phyloP scores from a whole-genome alignment of 2,329 filamentous ascomycete genomes.

The Albophoma yamanashiensis region DNA sequence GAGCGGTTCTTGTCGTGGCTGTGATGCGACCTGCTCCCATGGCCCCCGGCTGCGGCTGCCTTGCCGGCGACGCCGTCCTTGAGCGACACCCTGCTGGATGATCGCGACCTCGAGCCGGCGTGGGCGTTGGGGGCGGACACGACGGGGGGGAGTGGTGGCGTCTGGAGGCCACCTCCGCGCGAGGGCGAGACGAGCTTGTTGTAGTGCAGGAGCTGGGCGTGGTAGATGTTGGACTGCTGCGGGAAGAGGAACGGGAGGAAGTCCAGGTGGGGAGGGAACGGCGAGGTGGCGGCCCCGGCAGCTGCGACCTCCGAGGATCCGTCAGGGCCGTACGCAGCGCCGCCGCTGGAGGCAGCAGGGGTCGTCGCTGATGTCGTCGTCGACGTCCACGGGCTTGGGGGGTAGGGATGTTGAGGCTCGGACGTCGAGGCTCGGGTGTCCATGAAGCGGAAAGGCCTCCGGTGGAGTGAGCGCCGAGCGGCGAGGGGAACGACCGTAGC shows the following conservation, averaged over 20 bases:
- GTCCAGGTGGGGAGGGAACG: constrained; percentile 35
- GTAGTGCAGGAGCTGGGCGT: constrained; percentile 54
- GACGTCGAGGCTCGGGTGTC: constrained; percentile 25
- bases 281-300: constrained; percentile 12
- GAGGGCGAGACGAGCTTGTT: constrained; percentile 53
- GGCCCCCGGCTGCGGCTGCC: constrained; percentile 40
- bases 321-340: constrained; percentile 17
- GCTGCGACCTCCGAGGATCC: constrained; percentile 18
- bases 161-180: constrained; percentile 44
- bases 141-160: constrained; percentile 42
- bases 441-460: constrained; percentile 21
- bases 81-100: constrained; percentile 49
- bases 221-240: constrained; percentile 47
- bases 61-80: constrained; percentile 37
- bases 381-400: constrained; percentile 19
- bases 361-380: constrained; percentile 14
- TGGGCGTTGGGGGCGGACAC: constrained; percentile 46
- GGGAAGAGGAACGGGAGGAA: constrained; percentile 47
- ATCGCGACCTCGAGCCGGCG: constrained; percentile 44
- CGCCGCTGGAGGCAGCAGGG: constrained; percentile 13
- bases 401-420: constrained; percentile 27
- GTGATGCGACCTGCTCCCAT: constrained; percentile 54
- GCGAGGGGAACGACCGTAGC: background rate
- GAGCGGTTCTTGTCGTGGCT: constrained; percentile 49
- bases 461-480: background rate